Base-by-base conservation (phyloP, 139 green algal species). In the Microglena sp. region DNA sequence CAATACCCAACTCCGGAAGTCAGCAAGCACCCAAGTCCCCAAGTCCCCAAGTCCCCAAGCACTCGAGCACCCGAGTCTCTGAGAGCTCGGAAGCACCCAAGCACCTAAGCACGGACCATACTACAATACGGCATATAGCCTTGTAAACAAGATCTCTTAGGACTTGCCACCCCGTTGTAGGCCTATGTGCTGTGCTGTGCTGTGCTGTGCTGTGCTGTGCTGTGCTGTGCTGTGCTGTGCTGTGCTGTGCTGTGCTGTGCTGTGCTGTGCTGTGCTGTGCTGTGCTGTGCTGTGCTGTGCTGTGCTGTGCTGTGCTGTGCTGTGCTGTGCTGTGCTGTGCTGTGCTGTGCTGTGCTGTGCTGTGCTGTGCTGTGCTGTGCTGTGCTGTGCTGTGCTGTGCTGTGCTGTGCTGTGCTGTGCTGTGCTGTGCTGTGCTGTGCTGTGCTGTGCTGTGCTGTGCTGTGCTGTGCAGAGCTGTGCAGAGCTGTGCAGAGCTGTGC, bases 261-360 rank as follows among this genome's bases (percentile, higher is more conserved):
- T 46, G 44, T 32, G 44, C 61, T 55, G 61, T 34, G 46, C 62
- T 36, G 40, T 56, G n/a, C n/a, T 33, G 36, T 56, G 60, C 36
- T 45, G 44, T 60, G 45, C 29, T 57, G 45, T 45, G 45, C 45
- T 32, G 45, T 69, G 45, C 45, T 64, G 64, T 56, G 60, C 26
- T 56, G 34, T 57, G 60, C 21, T 57, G 60, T 61, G 45, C 62
- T 62, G 62, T 69, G 62, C 28, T 69, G 44, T 69, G 45, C 40
- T 1, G 32, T 28, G 45, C 24, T 30, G 2, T 24, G 26, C 22
- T 35, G 28, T 57, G 29, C n/a, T 4, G 18, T 35, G 36, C 61
- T 58, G 3, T 29, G 61, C 61, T 44, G 45, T 21, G 22, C 28
- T 43, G 8, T 57, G 46, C 46, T 57, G 46, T 57, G 46, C 46